Evolutionary conservation across 2,329 filamentous ascomycete species (phyloP).

Genomic region (Sclerotiophoma versabilis): DNA sequence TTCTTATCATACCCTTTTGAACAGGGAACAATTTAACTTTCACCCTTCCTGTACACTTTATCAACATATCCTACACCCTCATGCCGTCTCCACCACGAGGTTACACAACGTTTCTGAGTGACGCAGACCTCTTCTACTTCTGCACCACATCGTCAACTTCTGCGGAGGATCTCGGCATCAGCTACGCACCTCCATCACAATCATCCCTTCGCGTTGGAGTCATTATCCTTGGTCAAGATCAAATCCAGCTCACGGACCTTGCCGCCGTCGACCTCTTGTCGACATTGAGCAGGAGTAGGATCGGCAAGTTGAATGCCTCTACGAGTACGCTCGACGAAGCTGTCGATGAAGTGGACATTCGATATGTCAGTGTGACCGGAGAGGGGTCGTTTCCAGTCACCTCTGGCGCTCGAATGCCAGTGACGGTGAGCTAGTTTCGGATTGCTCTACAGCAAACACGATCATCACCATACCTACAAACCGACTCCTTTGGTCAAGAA

Average conservation of each 20-base stretch:
- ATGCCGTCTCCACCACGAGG: constrained; percentile 46
- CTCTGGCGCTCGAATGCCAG: constrained; percentile 45
- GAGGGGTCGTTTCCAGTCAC: constrained; percentile 47
- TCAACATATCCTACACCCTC: neutral
- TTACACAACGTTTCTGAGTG: constrained; percentile 44
- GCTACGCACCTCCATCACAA: constrained; percentile 44
- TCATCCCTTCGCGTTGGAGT: constrained; percentile 45
- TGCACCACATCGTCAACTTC: constrained; percentile 46
- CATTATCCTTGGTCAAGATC: constrained; percentile 36
- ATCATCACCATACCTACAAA: constrained; percentile 23
- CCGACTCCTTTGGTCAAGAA: constrained; percentile 44
- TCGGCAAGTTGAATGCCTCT: constrained; percentile 35
- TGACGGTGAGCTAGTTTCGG: constrained; percentile 48
- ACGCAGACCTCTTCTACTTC: constrained; percentile 48
- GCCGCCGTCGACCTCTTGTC: constrained; percentile 45
- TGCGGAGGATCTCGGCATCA: constrained; percentile 42
- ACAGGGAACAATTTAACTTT: neutral
- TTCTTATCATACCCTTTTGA: constrained; percentile 1
- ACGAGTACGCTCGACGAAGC: constrained; percentile 37
- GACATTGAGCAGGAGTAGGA: constrained; percentile 39
- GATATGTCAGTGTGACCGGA: constrained; percentile 48
- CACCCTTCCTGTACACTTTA: too few relatives aligned
- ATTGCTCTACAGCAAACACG: constrained; percentile 35
- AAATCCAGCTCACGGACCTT: constrained; percentile 44
- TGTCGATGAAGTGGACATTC: constrained; percentile 48